Evolutionary conservation across 2,329 filamentous ascomycete species (phyloP).

Genomic region (Cercospora janseana): DNA sequence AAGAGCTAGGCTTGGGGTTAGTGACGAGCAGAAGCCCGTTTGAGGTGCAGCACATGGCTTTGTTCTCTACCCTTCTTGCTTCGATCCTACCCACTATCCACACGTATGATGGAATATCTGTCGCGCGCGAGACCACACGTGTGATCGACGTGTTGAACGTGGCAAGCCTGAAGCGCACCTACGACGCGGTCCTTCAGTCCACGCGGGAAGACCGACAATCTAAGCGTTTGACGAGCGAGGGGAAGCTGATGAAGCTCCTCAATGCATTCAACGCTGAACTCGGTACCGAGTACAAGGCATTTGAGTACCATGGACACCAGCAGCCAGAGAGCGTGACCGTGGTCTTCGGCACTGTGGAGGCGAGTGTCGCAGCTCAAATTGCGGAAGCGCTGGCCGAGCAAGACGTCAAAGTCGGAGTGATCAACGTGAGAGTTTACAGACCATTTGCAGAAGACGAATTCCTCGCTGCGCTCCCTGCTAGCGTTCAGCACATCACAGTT

Average conservation of each 20-base stretch:
- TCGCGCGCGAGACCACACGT: constrained; percentile 77
- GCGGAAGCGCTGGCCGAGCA: constrained; percentile 68
- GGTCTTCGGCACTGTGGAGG: constrained; percentile 88
- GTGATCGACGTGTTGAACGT: constrained; percentile 80
- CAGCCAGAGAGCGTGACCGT: constrained; percentile 80
- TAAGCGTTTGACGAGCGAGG: constrained; percentile 67
- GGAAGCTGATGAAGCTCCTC: constrained; percentile 68
- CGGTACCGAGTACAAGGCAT: constrained; percentile 86
- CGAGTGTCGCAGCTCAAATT: constrained; percentile 80
- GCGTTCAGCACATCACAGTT: constrained; percentile 73
- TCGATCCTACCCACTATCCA: constrained; percentile 79
- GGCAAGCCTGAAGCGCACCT: constrained; percentile 65
- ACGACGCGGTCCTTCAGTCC: constrained; percentile 63
- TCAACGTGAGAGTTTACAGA: constrained; percentile 90
- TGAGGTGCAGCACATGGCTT: constrained; percentile 90
- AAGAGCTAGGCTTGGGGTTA: constrained; percentile 85
- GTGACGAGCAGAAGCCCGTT: constrained; percentile 82
- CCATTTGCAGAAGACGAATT: constrained; percentile 96
- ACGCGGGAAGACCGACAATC: constrained; percentile 50
- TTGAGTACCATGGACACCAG: constrained; percentile 88
- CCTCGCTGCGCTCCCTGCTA: constrained; percentile 73
- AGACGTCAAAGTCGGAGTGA: constrained; percentile 76
- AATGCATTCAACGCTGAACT: constrained; percentile 83
- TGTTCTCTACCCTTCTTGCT: constrained; percentile 81
- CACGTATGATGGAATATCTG: constrained; percentile 72